phyloP scores from a whole-genome alignment of 2,329 filamentous ascomycete species.

The Arthrobotrys conoides region DNA sequence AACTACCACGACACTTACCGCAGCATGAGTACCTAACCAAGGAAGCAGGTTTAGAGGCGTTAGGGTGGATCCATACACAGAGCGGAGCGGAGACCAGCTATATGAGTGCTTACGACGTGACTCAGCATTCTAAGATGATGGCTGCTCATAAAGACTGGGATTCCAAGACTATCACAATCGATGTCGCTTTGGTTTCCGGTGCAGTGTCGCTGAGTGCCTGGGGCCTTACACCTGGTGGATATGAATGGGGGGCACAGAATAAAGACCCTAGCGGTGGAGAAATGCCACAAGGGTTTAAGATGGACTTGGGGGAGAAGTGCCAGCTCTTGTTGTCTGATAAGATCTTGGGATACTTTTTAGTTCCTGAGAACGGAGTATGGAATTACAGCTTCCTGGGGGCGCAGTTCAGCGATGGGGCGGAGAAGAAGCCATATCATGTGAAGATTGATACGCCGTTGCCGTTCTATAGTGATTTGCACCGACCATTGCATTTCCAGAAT shows the following conservation, averaged over 20 bases:
- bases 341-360: constrained; percentile 95
- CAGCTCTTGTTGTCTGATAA: constrained; percentile 93
- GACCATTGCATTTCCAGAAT: constrained; percentile 95
- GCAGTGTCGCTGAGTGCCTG: constrained; percentile 95
- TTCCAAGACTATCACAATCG: constrained; percentile 92
- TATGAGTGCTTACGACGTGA: constrained; percentile 96
- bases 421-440: constrained; percentile 91
- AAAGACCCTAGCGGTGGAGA: constrained; percentile 87
- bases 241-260: constrained; percentile 98
- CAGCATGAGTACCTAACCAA: constrained; percentile 89
- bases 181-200: constrained; percentile 95
- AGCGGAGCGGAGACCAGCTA: constrained; percentile 90
- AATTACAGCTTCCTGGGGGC: constrained; percentile 99
- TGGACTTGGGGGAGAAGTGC: constrained; percentile 92
- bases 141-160: constrained; percentile 85
- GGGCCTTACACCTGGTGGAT: constrained; percentile 90
- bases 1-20: constrained; percentile 88
- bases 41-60: constrained; percentile 77
- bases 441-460: constrained; percentile 91
- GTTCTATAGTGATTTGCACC: constrained; percentile 86
- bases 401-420: constrained; percentile 81
- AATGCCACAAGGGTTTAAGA: constrained; percentile 92
- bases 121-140: constrained; percentile 90
- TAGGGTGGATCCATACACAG: constrained; percentile 95
- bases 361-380: constrained; percentile 90